Evolutionary conservation across 345 rosid genomes (phyloP).

Genomic region (Citrus australasica): DNA sequence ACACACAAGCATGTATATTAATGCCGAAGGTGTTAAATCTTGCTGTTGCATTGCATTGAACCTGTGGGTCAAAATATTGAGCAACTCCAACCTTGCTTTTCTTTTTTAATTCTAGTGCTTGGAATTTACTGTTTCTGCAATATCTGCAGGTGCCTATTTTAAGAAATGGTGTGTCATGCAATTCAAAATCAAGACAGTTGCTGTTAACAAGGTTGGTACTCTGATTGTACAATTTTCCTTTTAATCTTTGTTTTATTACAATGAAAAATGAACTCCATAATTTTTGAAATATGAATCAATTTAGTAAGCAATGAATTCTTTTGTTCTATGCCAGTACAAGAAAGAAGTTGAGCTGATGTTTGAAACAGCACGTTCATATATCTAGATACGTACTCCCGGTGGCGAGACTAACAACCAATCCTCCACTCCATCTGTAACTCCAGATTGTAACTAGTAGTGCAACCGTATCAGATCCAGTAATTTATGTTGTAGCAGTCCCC

Average conservation of each 20-base stretch:
- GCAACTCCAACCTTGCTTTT: not conserved
- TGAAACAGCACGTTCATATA: constrained; percentile 40
- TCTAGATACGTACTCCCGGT: constrained; percentile 28
- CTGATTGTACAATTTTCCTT: not conserved
- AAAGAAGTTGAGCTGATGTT: constrained; percentile 79
- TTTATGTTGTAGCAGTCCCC: not conserved
- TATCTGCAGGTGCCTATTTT: constrained; percentile 75
- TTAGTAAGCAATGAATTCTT: not conserved
- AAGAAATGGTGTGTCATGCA: constrained; percentile 99
- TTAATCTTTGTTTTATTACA: not conserved
- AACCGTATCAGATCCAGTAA: not conserved
- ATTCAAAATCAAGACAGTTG: constrained; percentile 82
- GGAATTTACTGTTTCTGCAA: not conserved
- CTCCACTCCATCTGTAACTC: constrained; percentile 18
- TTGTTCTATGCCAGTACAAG: constrained; percentile 53
- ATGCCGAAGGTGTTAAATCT: not conserved
- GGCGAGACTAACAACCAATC: constrained; percentile 8
- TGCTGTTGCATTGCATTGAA: not conserved
- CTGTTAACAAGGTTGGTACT: constrained; percentile 70
- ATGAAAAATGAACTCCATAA: not conserved
- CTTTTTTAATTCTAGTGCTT: not conserved
- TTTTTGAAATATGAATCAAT: not conserved
- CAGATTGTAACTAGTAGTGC: constrained; percentile 25
- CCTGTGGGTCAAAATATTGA: not conserved
- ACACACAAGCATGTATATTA: not conserved